Percentiles rank a stretch among this genome's conserved stretches.
Conservation (phyloP, 1,139 yeast genomes). For the Candida pseudoviswanathii region DNA sequence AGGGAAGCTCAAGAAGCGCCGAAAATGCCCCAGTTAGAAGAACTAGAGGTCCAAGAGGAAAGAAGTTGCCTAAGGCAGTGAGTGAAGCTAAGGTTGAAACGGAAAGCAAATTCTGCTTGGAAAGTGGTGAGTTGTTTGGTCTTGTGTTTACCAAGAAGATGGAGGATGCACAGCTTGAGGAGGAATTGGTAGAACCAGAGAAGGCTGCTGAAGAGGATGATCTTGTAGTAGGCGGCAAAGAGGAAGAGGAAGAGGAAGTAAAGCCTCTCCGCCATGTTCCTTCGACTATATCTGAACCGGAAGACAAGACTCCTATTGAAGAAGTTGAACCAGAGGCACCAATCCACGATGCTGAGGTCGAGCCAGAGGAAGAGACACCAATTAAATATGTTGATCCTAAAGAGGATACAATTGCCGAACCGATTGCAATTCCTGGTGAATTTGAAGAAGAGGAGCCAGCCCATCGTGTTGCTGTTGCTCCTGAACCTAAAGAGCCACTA, state of each 20-base stretch:
- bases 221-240: background rate
- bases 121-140: slow-evolving; percentile 43
- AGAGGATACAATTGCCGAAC: background rate
- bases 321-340: background rate
- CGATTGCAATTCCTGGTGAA: background rate
- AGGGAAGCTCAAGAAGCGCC: slow-evolving; percentile 6
- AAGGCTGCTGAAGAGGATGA: background rate
- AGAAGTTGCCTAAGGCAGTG: slow-evolving; percentile 69
- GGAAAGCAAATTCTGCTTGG: slow-evolving; percentile 31
- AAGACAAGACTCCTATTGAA: background rate
- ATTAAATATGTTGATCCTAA: background rate
- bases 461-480: background rate
- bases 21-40: slow-evolving; percentile 37
- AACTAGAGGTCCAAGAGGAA: slow-evolving; percentile 77
- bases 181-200: background rate
- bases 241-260: background rate
- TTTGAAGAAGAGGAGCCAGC: background rate
- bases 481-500: background rate
- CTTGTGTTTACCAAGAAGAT: slow-evolving; percentile 15
- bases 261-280: too few relatives aligned
- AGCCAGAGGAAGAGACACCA: background rate
- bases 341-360: background rate
- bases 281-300: too few relatives aligned
- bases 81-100: slow-evolving; percentile 45
- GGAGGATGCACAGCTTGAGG: background rate